A percentile compares a stretch with the other conserved stretches of the same genome.
These are phyloP conservation scores for Ammopiptanthus mongolicus DNA, from an alignment of 306 rosid species.

Conservation along the genomic window DNA sequence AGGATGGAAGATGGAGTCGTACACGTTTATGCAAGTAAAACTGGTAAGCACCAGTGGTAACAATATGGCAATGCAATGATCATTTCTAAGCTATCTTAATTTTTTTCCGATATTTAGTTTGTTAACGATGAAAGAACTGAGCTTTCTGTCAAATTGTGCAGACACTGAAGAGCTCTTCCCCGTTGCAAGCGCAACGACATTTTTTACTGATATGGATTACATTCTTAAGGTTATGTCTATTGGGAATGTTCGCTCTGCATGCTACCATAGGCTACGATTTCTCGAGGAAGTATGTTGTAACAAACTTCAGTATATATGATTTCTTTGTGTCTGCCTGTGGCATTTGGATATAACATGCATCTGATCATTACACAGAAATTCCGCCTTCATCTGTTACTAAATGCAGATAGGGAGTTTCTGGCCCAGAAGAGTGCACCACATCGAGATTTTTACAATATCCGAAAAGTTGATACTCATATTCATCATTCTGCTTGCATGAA, in stretches of 20 bases:
- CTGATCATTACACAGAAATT: constrained; percentile 62
- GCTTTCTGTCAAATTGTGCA: constrained; percentile 7
- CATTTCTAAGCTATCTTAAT: background rate
- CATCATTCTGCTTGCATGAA: constrained; percentile 73
- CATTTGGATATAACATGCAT: constrained; percentile 29
- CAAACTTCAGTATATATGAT: constrained; percentile 1
- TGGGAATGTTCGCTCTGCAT: constrained; percentile 72
- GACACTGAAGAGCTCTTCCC: constrained; percentile 45
- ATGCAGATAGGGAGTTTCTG: constrained; percentile 69
- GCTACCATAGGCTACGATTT: constrained; percentile 73
- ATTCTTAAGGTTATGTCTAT: constrained; percentile 63
- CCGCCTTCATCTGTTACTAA: constrained; percentile 72
- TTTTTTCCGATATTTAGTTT: background rate
- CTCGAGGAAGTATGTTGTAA: constrained; percentile 67
- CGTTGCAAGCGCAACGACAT: constrained; percentile 45
- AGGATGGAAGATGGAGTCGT: constrained; percentile 74
- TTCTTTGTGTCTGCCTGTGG: constrained; percentile 4
- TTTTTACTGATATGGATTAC: constrained; percentile 64
- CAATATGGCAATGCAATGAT: background rate
- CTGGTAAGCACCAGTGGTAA: constrained; percentile 39
- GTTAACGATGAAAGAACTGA: background rate
- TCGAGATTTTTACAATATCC: constrained; percentile 79
- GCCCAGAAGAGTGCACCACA: constrained; percentile 81
- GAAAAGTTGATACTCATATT: constrained; percentile 74
- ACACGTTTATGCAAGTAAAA: constrained; percentile 58